Percentiles rank a stretch among this genome's conserved stretches.
phyloP scores from a whole-genome alignment of 768 basidiomycete species.

The Podaxis rugospora region DNA sequence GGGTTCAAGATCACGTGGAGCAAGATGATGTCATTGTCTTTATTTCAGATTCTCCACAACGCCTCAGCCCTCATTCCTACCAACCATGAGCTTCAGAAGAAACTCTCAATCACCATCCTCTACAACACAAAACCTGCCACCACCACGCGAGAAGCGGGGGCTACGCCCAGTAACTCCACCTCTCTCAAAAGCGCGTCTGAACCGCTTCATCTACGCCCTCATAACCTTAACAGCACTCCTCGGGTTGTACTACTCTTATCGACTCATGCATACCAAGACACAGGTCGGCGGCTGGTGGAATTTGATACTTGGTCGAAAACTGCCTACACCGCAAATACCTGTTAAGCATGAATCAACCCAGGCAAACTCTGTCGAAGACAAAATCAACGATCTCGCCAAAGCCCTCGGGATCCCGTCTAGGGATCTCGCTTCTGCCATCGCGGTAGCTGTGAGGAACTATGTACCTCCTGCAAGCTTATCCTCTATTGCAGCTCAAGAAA shows the following conservation, averaged over 20 bases:
- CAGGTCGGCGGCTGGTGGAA: constrained; percentile 65
- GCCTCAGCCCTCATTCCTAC: neutral
- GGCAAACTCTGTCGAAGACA: constrained; percentile 41
- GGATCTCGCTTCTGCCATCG: constrained; percentile 63
- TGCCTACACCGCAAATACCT: constrained; percentile 16
- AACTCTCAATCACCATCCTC: constrained; percentile 10
- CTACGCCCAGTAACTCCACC: constrained; percentile 38
- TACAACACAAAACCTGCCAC: constrained; percentile 21
- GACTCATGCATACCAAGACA: constrained; percentile 41
- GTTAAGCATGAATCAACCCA: neutral
- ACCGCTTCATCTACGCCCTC: constrained; percentile 47
- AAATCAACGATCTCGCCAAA: constrained; percentile 55
- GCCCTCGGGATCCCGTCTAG: constrained; percentile 58
- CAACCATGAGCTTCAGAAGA: neutral
- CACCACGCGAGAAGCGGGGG: constrained; percentile 19
- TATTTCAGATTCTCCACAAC: neutral
- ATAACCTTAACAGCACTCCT: constrained; percentile 36
- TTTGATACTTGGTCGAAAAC: constrained; percentile 34
- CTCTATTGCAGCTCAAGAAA: constrained; percentile 46
- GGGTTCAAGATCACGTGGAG: too few relatives aligned
- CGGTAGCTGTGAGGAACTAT: constrained; percentile 50
- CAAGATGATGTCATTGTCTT: neutral
- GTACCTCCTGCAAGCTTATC: constrained; percentile 60
- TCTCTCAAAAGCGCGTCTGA: constrained; percentile 37
- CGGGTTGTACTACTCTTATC: constrained; percentile 48